Base-by-base conservation (phyloP, 208 protist genomes). In the Trypanosoma avium region DNA sequence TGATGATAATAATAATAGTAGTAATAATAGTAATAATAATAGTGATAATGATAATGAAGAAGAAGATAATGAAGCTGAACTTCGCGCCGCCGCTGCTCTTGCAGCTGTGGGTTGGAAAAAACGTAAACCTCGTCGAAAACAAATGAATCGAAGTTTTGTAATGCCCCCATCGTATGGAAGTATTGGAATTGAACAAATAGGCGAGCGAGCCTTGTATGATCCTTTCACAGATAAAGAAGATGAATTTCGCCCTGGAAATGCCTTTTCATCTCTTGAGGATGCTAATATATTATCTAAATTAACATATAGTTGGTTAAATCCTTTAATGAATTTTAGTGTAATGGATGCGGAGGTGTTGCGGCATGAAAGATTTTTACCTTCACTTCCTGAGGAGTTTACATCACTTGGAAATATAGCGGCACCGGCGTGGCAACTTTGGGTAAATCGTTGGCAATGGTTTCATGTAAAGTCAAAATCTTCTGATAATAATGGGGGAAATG, bases 221-320 rank as follows among this genome's bases (percentile, higher is more conserved):
- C 64, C 77, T 10, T 65, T 73, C 26, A 75, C 77, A 42, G 73
- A 81, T 45, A 71, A 49, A 15, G 68, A 86, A 54, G 76, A 84
- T 47, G 79, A 86, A 59, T 82, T 90, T 48, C 72, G 83, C 24
- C 83, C 83, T 12, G 79, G 83, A 58, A 84, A 86, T 64, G 76
- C 74, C 24, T 90, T 90, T 58, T 74, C 72, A 19, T 82, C 67
- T 10, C 75, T 80, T 30, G 78, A 83, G 21, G 67, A 64, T 15
- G 81, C 84, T 12, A 60, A 61, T 9, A 77, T 62, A 58, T 12
- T 81, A 9, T 70, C 70, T 9, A 48, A 61, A 50, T 12, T 76
- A 24, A 90, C 84, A 27, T 79, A 79, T 59, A 81, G 70, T 66
- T 90, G 84, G 84, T 67, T 90, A 17, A 80, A 87, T 60, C 64